phyloP scores from a whole-genome alignment of 208 protist genomes.

The Vickermania spadyakhi region DNA sequence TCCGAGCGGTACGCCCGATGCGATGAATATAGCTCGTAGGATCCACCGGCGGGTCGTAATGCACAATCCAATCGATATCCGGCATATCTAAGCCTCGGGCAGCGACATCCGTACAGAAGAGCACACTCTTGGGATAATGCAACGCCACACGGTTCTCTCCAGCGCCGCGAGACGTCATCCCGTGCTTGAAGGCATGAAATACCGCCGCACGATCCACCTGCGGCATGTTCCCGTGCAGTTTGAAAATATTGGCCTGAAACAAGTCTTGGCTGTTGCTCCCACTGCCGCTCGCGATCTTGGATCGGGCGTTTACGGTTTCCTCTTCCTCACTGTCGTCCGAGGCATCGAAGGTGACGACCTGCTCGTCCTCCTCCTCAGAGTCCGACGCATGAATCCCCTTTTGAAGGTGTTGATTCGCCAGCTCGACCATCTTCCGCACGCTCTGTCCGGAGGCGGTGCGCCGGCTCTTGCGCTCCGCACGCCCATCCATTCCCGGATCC shows the following conservation, averaged over 20 bases:
- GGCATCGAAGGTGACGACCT: slow-evolving; percentile 1
- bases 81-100: slow-evolving; percentile 95
- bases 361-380: slow-evolving; percentile 38
- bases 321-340: slow-evolving; percentile 2
- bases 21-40: slow-evolving; percentile 94
- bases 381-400: slow-evolving; percentile 90
- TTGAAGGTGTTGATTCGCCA: slow-evolving; percentile 38
- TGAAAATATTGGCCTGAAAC: slow-evolving; percentile 77
- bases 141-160: slow-evolving; percentile 20
- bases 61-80: slow-evolving; percentile 94
- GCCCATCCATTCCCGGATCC: slow-evolving; percentile 8
- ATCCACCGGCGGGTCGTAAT: slow-evolving; percentile 95
- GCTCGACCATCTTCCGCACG: slow-evolving; percentile 41
- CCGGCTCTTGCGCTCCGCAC: background rate
- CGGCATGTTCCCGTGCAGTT: slow-evolving; percentile 93
- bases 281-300: background rate
- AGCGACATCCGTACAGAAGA: slow-evolving; percentile 94
- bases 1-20: slow-evolving; percentile 93
- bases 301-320: background rate
- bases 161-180: slow-evolving; percentile 3
- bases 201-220: slow-evolving; percentile 90
- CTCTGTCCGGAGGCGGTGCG: background rate
- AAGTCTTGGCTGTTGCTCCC: slow-evolving; percentile 34
- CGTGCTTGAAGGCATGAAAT: slow-evolving; percentile 84
- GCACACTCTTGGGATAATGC: slow-evolving; percentile 62